Evolutionary conservation across 2,329 filamentous ascomycete genomes (phyloP), one percentile per base, ranked within the genome.

Genomic region (Beauveria sp.): DNA sequence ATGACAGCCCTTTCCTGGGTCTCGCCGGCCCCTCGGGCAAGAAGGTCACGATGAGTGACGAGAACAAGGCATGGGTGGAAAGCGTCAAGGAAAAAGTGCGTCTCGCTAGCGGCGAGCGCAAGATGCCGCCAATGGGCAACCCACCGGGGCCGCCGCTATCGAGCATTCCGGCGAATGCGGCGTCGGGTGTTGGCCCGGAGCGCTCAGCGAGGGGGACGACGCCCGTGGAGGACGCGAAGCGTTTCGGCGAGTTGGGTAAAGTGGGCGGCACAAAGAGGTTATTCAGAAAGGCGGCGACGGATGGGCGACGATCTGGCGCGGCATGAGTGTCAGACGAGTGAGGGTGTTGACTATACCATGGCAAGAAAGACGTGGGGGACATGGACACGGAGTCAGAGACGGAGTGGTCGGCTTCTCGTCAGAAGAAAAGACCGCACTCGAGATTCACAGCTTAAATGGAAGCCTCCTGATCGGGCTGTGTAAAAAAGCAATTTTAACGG

Each of bases 11-110:
- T 9, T 76, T 76, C 63, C 79, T 91, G 7, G 88, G 89, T 5
- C 83, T 92, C 54, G 88, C 88, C 0, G 89, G 89, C 0, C 89
- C 89, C 1, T 84, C 82, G 52, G 79, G 81, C 41, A 88, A 84
- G 71, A 83, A 82, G 65, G 80, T 84, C 8, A 83, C 80, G 70
- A 89, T 85, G 75, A 89, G 85, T 61, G 85, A 87, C 60, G 87
- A 92, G 73, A 90, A 88, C 69, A 80, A 85, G 62, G 85, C 87
- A 44, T 94, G 90, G 90, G 88, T 94, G 10, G 88, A 92, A 72
- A 90, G 86, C 64, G 88, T 94, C 77, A 88, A 91, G 75, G 88
- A 90, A 69, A 88, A 90, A 70, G 90, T 92, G 46, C 83, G 88
- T 62, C 80, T 86, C 52, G 88, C 85, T 63, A 90, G 87, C 68